phyloP scores from a whole-genome alignment of 257 asterid genomes.

The Anisodus tanguticus region DNA sequence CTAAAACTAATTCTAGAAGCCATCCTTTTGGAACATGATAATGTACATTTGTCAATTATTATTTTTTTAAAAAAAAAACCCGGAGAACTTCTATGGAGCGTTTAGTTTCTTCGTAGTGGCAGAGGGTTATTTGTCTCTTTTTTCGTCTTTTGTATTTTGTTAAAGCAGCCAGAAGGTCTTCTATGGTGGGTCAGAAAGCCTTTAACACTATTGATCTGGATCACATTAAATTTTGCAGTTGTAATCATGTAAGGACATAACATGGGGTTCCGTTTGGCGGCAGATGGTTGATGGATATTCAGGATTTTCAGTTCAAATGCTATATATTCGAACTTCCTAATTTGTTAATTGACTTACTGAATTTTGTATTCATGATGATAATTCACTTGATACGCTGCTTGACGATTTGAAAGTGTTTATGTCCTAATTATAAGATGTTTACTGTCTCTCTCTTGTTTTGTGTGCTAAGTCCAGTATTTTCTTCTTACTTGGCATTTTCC shows the following conservation, averaged over 20 bases:
- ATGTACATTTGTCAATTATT: neutral
- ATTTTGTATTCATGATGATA: neutral
- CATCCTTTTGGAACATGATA: neutral
- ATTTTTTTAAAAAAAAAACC: neutral
- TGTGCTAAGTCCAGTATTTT: neutral
- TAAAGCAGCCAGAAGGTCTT: neutral
- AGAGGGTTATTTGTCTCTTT: neutral
- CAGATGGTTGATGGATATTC: neutral
- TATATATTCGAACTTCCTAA: neutral
- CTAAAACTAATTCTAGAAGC: neutral
- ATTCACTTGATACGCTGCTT: neutral
- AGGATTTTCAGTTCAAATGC: neutral
- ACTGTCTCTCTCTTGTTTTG: neutral
- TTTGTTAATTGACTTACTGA: neutral
- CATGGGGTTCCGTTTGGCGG: neutral
- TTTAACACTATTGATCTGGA: conserved; percentile 12
- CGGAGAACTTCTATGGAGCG: neutral
- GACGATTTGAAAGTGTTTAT: neutral
- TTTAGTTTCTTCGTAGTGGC: neutral
- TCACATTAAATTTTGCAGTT: neutral
- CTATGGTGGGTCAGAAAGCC: neutral
- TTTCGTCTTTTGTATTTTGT: neutral
- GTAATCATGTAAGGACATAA: neutral
- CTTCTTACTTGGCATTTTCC: conserved; percentile 30
- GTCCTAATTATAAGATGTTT: neutral